Conservation (phyloP, 306 rosid species). For the Citrullus colocynthis region DNA sequence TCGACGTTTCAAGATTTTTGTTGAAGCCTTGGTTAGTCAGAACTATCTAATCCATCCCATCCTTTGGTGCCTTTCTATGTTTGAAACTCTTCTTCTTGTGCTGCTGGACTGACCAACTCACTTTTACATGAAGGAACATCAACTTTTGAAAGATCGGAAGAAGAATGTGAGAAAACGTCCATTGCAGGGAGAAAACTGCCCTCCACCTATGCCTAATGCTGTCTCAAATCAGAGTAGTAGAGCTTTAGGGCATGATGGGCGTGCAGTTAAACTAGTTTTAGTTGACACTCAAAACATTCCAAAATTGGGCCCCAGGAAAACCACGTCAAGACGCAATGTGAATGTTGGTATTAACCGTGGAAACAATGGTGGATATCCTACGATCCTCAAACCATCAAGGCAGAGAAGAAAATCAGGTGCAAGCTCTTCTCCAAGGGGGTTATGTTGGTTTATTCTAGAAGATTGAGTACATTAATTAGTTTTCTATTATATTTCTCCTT, state of each 20-base stretch:
- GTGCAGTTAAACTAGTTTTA: conserved; percentile 60
- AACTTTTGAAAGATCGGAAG: conserved; percentile 88
- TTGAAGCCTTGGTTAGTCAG: conserved; percentile 89
- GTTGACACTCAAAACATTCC: conserved; percentile 81
- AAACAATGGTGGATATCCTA: conserved; percentile 64
- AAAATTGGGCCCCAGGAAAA: conserved; percentile 71
- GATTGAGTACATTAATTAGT: neutral
- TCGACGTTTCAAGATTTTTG: conserved; percentile 79
- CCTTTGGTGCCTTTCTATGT: neutral
- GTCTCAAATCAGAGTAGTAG: conserved; percentile 52
- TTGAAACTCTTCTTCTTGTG: conserved; percentile 1
- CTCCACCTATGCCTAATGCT: conserved; percentile 30
- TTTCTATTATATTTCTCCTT: neutral
- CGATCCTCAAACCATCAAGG: conserved; percentile 57
- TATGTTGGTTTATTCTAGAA: neutral
- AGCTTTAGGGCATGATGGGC: conserved; percentile 54
- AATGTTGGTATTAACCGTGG: conserved; percentile 58
- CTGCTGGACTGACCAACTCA: conserved; percentile 32
- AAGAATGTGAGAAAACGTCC: conserved; percentile 71
- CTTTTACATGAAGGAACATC: conserved; percentile 73
- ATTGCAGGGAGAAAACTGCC: conserved; percentile 49
- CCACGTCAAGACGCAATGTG: conserved; percentile 53
- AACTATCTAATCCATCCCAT: conserved; percentile 11
- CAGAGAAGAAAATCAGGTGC: conserved; percentile 79
- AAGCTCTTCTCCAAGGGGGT: neutral